A percentile compares a stretch with the other conserved stretches of the same genome.
Conservation (phyloP, 257 asterid species). For the Solanum megistacrolobum region DNA sequence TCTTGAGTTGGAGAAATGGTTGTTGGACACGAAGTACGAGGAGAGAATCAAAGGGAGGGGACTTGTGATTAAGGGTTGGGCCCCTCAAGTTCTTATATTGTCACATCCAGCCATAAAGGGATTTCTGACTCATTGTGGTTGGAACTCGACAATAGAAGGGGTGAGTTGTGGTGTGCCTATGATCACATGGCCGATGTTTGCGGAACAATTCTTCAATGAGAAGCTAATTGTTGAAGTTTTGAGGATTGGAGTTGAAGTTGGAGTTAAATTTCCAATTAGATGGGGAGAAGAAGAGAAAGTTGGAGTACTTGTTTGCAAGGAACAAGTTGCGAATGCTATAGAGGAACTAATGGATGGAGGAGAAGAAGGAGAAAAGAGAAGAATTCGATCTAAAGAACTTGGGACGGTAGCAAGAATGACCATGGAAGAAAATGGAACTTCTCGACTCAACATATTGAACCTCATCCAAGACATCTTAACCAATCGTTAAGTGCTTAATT, state of each 20-base stretch:
- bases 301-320: conserved; percentile 9
- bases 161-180: conserved; percentile 31
- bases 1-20: conserved; percentile 28
- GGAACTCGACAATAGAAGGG: conserved; percentile 36
- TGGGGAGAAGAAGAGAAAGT: conserved; percentile 4
- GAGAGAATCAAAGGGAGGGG: conserved; percentile 33
- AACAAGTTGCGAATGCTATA: conserved; percentile 7
- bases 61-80: conserved; percentile 44
- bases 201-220: conserved; percentile 33
- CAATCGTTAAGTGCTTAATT: background rate
- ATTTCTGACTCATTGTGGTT: conserved; percentile 30
- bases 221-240: conserved; percentile 16
- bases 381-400: conserved; percentile 8
- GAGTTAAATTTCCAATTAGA: conserved; percentile 5
- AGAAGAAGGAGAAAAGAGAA: conserved; percentile 13
- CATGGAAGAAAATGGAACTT: conserved; percentile 15
- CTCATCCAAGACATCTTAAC: background rate
- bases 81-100: conserved; percentile 34
- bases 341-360: conserved; percentile 11
- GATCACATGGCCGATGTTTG: conserved; percentile 41
- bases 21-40: conserved; percentile 21
- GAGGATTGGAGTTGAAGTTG: conserved; percentile 11
- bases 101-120: conserved; percentile 24
- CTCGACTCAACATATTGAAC: background rate
- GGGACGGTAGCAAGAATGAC: conserved; percentile 8